Evolutionary conservation across 495 filamentous ascomycete species (phyloP).

Genomic region (Neurospora sp.): DNA sequence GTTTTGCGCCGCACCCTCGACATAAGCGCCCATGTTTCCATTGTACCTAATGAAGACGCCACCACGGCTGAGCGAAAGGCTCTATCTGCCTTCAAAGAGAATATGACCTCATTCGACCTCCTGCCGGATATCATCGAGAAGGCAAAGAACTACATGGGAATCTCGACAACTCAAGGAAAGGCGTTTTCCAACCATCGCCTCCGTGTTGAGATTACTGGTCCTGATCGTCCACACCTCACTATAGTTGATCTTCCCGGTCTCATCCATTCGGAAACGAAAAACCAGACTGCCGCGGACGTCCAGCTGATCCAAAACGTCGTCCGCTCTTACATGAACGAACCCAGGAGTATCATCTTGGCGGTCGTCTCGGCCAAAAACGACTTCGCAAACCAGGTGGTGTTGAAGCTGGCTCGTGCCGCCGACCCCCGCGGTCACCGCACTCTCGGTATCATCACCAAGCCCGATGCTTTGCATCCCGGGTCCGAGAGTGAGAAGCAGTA

Average conservation of each 20-base stretch:
- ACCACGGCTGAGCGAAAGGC: neutral
- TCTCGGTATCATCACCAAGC: constrained; percentile 80
- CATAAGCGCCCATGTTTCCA: constrained; percentile 31
- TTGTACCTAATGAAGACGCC: constrained; percentile 22
- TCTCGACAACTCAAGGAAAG: constrained; percentile 24
- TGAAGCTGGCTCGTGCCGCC: constrained; percentile 62
- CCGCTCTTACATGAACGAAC: constrained; percentile 49
- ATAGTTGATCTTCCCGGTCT: constrained; percentile 63
- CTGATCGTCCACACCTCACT: constrained; percentile 52
- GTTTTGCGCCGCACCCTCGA: constrained; percentile 35
- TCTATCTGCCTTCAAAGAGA: constrained; percentile 15
- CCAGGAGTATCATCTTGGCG: constrained; percentile 52
- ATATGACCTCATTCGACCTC: constrained; percentile 23
- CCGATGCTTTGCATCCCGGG: constrained; percentile 48
- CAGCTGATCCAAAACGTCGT: constrained; percentile 44
- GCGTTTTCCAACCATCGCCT: constrained; percentile 56
- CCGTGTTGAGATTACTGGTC: constrained; percentile 57
- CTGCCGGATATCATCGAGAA: constrained; percentile 35
- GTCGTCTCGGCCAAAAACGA: constrained; percentile 58
- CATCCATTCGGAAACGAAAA: constrained; percentile 43
- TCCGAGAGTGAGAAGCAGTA: constrained; percentile 42
- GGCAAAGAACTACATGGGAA: constrained; percentile 44
- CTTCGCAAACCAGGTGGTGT: constrained; percentile 50
- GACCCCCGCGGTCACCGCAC: constrained; percentile 68
- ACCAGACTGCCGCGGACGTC: constrained; percentile 38